phyloP scores from a whole-genome alignment of 768 basidiomycete species.

The Tephrocybe rancida region DNA sequence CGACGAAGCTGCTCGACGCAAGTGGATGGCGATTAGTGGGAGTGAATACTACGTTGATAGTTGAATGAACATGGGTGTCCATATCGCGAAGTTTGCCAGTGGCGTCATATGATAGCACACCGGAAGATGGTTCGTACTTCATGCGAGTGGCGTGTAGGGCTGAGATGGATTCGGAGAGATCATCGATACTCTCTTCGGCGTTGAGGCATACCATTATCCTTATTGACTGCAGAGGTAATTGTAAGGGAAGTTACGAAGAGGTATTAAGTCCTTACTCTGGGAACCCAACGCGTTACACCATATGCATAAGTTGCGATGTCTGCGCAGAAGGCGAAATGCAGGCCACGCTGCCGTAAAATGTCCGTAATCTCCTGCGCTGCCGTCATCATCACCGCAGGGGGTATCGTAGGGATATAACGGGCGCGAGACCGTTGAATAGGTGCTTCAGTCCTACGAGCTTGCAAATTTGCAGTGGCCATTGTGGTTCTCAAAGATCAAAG shows the following conservation, averaged over 20 bases:
- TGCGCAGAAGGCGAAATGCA: slow-evolving; percentile 7
- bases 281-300: slow-evolving; percentile 4
- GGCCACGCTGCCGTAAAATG: neutral
- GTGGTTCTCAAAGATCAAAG: too few species aligned
- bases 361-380: neutral
- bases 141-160: neutral
- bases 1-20: neutral
- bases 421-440: slow-evolving; percentile 26
- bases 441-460: too few species aligned
- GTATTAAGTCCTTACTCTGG: neutral
- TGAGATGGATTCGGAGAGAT: neutral
- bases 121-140: neutral
- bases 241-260: neutral
- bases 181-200: neutral
- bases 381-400: slow-evolving; percentile 2
- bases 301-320: slow-evolving; percentile 8
- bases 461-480: too few species aligned
- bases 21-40: neutral
- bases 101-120: neutral
- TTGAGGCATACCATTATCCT: slow-evolving; percentile 1
- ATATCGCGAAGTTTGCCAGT: neutral
- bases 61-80: neutral
- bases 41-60: neutral
- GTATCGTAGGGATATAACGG: neutral
- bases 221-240: slow-evolving; percentile 1